These are phyloP conservation scores for Coemansia sp. DNA, from an alignment of 192 early-diverging fungal genomes.

Conservation along the genomic window DNA sequence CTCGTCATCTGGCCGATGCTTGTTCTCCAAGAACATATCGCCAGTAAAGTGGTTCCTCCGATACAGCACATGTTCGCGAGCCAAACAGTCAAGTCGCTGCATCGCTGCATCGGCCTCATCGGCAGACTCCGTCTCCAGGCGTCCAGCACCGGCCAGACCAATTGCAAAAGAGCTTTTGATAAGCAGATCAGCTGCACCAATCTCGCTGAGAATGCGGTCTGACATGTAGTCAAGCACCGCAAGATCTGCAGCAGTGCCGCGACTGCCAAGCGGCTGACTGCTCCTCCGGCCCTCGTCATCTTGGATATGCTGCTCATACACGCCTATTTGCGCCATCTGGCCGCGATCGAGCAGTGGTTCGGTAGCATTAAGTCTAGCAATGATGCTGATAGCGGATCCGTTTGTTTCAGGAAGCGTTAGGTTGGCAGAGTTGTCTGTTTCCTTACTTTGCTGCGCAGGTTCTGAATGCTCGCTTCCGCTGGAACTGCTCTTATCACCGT, in stretches of 20 bases:
- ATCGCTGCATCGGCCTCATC: neutral
- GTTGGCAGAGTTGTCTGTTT: neutral
- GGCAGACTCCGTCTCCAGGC: neutral
- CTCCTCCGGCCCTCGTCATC: neutral
- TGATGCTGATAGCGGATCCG: neutral
- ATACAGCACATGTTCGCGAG: constrained; percentile 32
- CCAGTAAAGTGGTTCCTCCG: constrained; percentile 44
- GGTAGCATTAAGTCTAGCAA: neutral
- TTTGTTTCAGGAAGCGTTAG: neutral
- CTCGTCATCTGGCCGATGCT: constrained; percentile 24
- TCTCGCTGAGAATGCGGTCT: constrained; percentile 27
- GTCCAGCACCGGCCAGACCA: neutral
- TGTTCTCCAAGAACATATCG: constrained; percentile 21
- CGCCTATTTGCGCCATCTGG: neutral
- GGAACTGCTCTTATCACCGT: neutral
- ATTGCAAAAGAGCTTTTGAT: neutral
- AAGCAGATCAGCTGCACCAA: constrained; percentile 8
- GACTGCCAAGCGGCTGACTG: neutral
- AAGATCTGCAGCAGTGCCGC: constrained; percentile 30
- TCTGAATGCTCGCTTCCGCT: neutral
- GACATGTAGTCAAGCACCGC: constrained; percentile 46
- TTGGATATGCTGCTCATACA: neutral
- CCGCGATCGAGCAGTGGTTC: neutral
- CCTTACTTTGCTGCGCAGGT: neutral
- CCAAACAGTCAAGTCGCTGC: constrained; percentile 34